Evolutionary conservation across 169 alveolate genomes (phyloP).

Genomic region (Plasmodium falciparum): DNA sequence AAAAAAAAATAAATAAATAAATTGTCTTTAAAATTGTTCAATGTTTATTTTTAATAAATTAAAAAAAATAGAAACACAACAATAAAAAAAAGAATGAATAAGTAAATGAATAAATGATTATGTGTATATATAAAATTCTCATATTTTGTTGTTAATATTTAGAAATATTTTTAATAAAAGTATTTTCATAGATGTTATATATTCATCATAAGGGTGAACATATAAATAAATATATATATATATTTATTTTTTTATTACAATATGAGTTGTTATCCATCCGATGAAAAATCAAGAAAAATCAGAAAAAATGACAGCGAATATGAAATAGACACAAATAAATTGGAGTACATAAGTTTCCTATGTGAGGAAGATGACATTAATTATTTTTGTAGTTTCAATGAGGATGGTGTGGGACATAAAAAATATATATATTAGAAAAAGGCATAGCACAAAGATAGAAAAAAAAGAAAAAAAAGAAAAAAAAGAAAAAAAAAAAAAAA

Average conservation of each 20-base stretch:
- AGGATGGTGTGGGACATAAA: background rate
- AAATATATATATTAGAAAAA: background rate
- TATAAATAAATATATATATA: background rate
- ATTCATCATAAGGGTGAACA: background rate
- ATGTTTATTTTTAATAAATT: too few relatives aligned
- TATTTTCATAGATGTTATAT: too few relatives aligned
- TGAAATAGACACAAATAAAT: conserved; percentile 12
- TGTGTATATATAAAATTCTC: too few relatives aligned
- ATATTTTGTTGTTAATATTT: too few relatives aligned
- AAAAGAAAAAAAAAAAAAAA: background rate
- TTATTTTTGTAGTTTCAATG: conserved; percentile 31
- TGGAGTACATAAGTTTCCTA: conserved; percentile 36
- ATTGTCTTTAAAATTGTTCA: too few relatives aligned
- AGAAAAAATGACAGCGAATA: background rate
- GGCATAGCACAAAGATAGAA: too few relatives aligned
- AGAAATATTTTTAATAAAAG: too few relatives aligned
- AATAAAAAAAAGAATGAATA: too few relatives aligned
- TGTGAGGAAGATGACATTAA: conserved; percentile 75
- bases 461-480: background rate
- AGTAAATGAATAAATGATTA: too few relatives aligned
- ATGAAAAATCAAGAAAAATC: background rate
- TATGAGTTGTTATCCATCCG: background rate
- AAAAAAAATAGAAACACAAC: too few relatives aligned
- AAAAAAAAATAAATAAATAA: too few relatives aligned
- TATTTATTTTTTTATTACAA: background rate